These are phyloP conservation scores for Penicillium silybi DNA, from an alignment of 495 filamentous ascomycete species.

Conservation along the genomic window DNA sequence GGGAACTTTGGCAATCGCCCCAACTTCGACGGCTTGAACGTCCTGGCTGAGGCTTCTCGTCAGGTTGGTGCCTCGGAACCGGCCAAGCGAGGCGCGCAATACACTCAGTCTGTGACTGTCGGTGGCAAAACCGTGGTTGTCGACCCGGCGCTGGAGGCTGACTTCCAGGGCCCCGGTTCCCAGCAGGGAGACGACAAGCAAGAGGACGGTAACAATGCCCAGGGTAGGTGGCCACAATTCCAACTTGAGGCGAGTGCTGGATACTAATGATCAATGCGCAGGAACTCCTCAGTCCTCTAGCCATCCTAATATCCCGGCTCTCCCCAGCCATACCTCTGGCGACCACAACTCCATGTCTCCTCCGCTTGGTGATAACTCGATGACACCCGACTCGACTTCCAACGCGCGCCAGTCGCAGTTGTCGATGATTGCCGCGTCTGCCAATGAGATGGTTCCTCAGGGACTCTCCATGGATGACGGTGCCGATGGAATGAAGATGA, in stretches of 20 bases:
- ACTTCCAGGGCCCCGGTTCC: conserved; percentile 37
- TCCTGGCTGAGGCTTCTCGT: conserved; percentile 77
- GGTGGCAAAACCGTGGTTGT: conserved; percentile 48
- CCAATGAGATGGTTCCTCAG: conserved; percentile 48
- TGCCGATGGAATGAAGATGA: conserved; percentile 36
- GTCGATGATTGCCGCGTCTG: conserved; percentile 48
- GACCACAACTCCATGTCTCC: conserved; percentile 41
- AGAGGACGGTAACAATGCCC: conserved; percentile 27
- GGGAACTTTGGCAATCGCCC: conserved; percentile 44
- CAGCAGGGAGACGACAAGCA: conserved; percentile 27
- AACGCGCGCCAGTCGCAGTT: conserved; percentile 45
- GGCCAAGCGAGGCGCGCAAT: conserved; percentile 38
- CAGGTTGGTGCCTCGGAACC: conserved; percentile 55
- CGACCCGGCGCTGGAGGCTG: conserved; percentile 45
- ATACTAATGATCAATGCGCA: conserved; percentile 21
- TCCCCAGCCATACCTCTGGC: conserved; percentile 29
- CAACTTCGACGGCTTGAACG: conserved; percentile 71
- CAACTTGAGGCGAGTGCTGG: not conserved
- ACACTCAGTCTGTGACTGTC: conserved; percentile 44
- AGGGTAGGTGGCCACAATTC: conserved; percentile 10
- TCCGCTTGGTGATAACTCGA: conserved; percentile 33
- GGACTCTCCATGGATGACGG: conserved; percentile 34
- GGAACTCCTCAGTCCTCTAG: conserved; percentile 30
- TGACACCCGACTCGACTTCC: conserved; percentile 37
- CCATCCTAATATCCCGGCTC: conserved; percentile 30